Evolutionary conservation across 2,329 filamentous ascomycete genomes (phyloP).

Genomic region (Talaromyces albobiverticillius): DNA sequence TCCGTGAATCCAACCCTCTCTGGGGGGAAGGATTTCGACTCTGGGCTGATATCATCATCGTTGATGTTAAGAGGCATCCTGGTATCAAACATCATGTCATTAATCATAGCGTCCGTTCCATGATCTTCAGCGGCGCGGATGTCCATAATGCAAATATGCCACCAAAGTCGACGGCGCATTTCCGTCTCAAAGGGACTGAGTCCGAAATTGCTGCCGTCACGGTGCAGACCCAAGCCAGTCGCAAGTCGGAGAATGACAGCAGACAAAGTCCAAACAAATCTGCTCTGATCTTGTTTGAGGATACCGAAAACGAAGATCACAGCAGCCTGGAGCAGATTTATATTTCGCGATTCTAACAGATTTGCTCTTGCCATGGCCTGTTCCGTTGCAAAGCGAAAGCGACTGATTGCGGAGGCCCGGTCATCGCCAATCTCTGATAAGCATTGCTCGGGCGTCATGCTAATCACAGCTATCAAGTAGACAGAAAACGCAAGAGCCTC

Average conservation of each 20-base stretch:
- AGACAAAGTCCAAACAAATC: conserved; percentile 44
- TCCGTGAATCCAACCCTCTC: conserved; percentile 54
- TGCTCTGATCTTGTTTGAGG: conserved; percentile 39
- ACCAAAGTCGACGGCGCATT: conserved; percentile 53
- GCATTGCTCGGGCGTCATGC: conserved; percentile 41
- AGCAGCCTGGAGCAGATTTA: conserved; percentile 61
- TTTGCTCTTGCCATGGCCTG: conserved; percentile 63
- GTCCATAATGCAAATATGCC: conserved; percentile 49
- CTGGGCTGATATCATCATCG: conserved; percentile 50
- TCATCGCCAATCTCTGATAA: conserved; percentile 50
- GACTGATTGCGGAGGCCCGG: conserved; percentile 47
- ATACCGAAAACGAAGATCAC: conserved; percentile 58
- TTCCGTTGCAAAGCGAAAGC: conserved; percentile 62
- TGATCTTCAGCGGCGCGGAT: conserved; percentile 50
- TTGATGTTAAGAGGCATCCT: conserved; percentile 52
- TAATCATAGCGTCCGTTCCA: conserved; percentile 45
- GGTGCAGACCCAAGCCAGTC: conserved; percentile 48
- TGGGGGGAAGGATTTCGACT: conserved; percentile 47
- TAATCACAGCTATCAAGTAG: conserved; percentile 56
- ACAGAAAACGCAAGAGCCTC: conserved; percentile 62
- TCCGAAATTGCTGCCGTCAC: conserved; percentile 49
- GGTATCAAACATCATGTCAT: conserved; percentile 46
- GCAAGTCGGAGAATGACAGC: conserved; percentile 42
- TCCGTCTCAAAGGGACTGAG: conserved; percentile 51
- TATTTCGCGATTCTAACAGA: conserved; percentile 60